Conservation (phyloP, 1,284 basidiomycete species). For the Sphagnurus paluster region DNA sequence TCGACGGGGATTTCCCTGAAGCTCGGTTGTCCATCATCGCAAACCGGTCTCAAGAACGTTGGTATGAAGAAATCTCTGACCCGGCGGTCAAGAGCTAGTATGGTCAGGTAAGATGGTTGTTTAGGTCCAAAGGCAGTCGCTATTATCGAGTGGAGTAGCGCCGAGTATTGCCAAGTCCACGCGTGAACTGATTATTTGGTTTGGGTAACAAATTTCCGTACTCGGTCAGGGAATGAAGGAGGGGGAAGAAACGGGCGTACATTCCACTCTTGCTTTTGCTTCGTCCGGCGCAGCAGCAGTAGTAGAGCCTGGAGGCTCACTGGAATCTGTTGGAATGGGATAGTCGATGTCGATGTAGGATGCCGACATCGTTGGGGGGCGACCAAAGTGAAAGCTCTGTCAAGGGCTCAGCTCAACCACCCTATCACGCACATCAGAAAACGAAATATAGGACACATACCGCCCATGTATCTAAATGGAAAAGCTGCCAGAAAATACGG, state of each 20-base stretch:
- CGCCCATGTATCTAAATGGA: constrained; percentile 55
- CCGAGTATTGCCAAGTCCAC: constrained; percentile 58
- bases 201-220: no score
- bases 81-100: constrained; percentile 49
- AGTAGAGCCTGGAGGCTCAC: no score
- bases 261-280: no score
- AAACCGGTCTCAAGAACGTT: constrained; percentile 36
- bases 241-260: constrained; percentile 43
- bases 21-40: background rate
- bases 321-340: constrained; percentile 48
- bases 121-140: constrained; percentile 54
- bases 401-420: background rate
- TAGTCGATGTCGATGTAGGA: constrained; percentile 62
- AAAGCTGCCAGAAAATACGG: constrained; percentile 66
- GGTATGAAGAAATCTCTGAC: constrained; percentile 58
- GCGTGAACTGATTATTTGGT: constrained; percentile 57
- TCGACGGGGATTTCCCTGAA: constrained; percentile 13
- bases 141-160: constrained; percentile 52
- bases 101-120: constrained; percentile 44
- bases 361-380: constrained; percentile 56
- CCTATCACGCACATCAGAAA: background rate
- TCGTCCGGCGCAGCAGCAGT: no score
- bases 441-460: constrained; percentile 42
- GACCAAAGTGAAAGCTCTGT: constrained; percentile 65
- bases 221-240: no score